phyloP scores from a whole-genome alignment of 345 rosid species.

The Moringa oleifera region DNA sequence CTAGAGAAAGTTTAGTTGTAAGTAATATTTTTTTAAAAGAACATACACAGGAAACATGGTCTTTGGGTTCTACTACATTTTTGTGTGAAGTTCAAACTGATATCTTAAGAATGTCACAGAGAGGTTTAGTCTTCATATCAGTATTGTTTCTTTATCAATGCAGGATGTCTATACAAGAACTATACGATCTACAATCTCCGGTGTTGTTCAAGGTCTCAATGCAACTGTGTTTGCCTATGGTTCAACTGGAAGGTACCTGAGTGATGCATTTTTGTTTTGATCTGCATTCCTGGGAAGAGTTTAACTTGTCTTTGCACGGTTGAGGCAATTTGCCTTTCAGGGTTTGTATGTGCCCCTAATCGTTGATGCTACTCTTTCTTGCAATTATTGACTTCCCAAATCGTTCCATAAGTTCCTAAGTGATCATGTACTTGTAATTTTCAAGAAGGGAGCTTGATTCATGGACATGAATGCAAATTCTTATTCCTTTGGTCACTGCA shows the following conservation, averaged over 20 bases:
- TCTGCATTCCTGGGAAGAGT: too few relatives aligned
- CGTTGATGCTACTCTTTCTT: too few relatives aligned
- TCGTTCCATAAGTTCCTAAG: too few relatives aligned
- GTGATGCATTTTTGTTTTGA: background rate
- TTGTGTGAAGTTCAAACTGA: background rate
- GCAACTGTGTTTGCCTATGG: constrained; percentile 96
- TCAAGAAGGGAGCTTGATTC: too few relatives aligned
- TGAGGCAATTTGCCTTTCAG: too few relatives aligned
- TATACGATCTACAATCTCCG: constrained; percentile 63
- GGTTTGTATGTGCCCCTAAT: too few relatives aligned
- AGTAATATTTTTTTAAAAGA: too few relatives aligned
- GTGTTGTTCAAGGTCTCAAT: constrained; percentile 90
- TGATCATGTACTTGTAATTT: too few relatives aligned
- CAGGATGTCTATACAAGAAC: constrained; percentile 69
- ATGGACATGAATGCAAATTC: too few relatives aligned
- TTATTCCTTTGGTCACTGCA: too few relatives aligned
- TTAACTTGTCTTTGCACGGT: too few relatives aligned
- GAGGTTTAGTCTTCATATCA: background rate
- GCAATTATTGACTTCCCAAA: too few relatives aligned
- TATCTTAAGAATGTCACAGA: background rate
- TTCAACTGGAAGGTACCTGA: constrained; percentile 86
- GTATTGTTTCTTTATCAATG: constrained; percentile 5
- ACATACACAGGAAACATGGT: background rate
- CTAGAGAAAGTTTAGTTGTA: background rate
- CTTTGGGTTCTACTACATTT: background rate